phyloP scores from a whole-genome alignment of 352 stramenopile genomes.

The Globisporangium echinulatum region DNA sequence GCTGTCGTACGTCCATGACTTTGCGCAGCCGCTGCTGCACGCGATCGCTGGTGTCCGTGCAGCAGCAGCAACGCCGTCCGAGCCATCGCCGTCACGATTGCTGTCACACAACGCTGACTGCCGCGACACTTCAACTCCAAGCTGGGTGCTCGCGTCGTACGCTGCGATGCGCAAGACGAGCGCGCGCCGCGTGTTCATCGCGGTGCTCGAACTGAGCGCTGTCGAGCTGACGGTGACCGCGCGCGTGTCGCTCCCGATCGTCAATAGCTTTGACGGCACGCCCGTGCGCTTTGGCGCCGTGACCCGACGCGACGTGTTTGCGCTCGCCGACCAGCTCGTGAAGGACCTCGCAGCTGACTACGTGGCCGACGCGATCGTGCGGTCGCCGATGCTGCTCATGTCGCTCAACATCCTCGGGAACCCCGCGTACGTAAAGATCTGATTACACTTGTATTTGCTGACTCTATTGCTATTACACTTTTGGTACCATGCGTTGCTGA shows the following conservation, averaged over 20 bases:
- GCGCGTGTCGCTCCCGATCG: conserved; percentile 63
- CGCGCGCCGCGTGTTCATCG: conserved; percentile 59
- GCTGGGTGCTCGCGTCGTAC: conserved; percentile 10
- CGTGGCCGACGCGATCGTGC: conserved; percentile 72
- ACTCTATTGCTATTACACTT: background rate
- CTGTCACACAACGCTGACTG: no score
- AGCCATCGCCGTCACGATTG: no score
- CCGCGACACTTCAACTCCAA: background rate
- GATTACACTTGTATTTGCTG: background rate
- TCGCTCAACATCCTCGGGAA: conserved; percentile 85
- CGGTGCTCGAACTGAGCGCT: conserved; percentile 44
- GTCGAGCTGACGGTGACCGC: conserved; percentile 68
- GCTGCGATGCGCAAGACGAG: conserved; percentile 22
- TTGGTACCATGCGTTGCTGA: background rate
- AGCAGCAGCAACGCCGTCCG: background rate
- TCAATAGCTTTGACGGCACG: conserved; percentile 81
- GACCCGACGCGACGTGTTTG: conserved; percentile 63
- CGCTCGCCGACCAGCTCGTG: conserved; percentile 63
- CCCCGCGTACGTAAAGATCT: conserved; percentile 52
- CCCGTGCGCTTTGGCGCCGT: conserved; percentile 51
- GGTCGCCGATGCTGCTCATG: conserved; percentile 73
- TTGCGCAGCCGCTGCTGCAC: conserved; percentile 38
- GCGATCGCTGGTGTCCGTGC: conserved; percentile 11
- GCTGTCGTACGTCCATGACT: conserved; percentile 35
- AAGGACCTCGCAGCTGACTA: conserved; percentile 83